Evolutionary conservation across 768 basidiomycete species (phyloP), one percentile per base, ranked within the genome.

Genomic region (Mycena vulgaris): DNA sequence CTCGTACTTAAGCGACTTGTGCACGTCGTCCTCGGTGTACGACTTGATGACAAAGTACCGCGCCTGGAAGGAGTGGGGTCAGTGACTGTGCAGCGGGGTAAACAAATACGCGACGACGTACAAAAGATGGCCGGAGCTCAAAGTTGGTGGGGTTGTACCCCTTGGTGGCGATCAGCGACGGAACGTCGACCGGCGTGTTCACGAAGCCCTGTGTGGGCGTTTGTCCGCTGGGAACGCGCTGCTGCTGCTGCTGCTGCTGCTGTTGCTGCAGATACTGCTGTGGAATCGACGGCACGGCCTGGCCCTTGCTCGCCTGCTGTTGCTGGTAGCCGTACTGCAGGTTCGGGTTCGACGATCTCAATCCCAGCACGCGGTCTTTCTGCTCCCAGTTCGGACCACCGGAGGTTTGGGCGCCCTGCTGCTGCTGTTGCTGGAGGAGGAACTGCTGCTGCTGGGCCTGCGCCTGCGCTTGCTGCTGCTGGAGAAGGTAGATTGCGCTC

Each of bases 1-100:
- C 80, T 97, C 96, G 74, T 97, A 97, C 77, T 97, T 97, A 76
- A 98, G 87, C 19, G 95, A 97, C 80, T 99, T 99, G 83, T 99
- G 97, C 1, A 99, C 97, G 77, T 99, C 97, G 76, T 98, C 98
- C 80, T 99, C 97, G 1, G 98, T 99, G 82, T 97, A 99, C 0
- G 95, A 97, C 80, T 99, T 99, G 87, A 99, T 99, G 35, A 99
- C 97, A 77, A 98, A 98, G 83, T 88, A 99, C 19, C 97, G 88
- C 5, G 97, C 96, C 92, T 95, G 68, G 8, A 71, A 72, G 28
- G 39, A 47, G 28, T 39, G 23, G 31, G 10, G 42, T 45, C 13
- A 68, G 61, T 66, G 25, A 63, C 56, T 47, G 19, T 33, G 53
- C n/a, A 55, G 68, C 33, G 72, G 57, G 39, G 42, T 27, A 49